phyloP scores from a whole-genome alignment of 495 filamentous ascomycete species.

The Daldinia caldariorum region DNA sequence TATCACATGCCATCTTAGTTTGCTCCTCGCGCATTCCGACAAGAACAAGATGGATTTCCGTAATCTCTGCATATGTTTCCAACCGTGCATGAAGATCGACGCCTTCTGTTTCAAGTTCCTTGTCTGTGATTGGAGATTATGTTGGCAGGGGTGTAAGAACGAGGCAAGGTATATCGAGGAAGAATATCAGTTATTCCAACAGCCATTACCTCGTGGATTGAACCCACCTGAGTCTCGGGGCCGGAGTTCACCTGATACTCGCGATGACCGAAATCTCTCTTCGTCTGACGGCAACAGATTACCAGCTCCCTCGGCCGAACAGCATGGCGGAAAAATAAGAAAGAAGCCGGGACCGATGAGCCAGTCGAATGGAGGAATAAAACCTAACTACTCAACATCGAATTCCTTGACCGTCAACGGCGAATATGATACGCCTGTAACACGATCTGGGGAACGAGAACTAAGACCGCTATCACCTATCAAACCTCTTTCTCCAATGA shows the following conservation, averaged over 20 bases:
- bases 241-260: conserved; percentile 38
- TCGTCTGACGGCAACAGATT: conserved; percentile 72
- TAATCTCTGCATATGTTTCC: conserved; percentile 93
- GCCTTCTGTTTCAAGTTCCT: conserved; percentile 90
- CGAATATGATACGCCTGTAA: conserved; percentile 52
- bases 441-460: conserved; percentile 52
- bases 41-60: conserved; percentile 95
- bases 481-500: conserved; percentile 76
- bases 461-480: conserved; percentile 72
- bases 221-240: conserved; percentile 23
- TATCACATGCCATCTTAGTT: conserved; percentile 90
- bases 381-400: conserved; percentile 51
- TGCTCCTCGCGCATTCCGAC: conserved; percentile 83
- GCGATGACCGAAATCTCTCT: conserved; percentile 69
- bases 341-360: conserved; percentile 50
- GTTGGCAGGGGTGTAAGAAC: conserved; percentile 95
- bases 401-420: conserved; percentile 56
- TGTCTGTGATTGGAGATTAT: conserved; percentile 90
- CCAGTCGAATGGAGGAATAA: conserved; percentile 46
- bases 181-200: conserved; percentile 73
- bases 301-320: conserved; percentile 41
- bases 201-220: conserved; percentile 54
- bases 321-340: conserved; percentile 46
- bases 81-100: conserved; percentile 93
- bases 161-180: conserved; percentile 79